Conservation (phyloP, 2,329 filamentous ascomycete genomes). For the Penicillium digitatum region DNA sequence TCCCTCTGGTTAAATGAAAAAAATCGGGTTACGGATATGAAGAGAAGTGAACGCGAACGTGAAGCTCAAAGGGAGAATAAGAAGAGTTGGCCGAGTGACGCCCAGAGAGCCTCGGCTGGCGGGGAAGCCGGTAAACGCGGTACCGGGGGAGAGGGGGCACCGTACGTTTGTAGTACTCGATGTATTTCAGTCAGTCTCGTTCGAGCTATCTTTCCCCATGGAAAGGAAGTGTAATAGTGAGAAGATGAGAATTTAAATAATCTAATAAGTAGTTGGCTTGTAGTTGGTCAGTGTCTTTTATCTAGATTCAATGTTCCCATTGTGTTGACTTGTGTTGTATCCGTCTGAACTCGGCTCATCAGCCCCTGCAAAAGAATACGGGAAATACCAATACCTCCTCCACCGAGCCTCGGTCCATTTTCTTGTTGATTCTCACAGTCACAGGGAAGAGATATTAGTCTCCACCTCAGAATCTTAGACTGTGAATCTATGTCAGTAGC, state of each 20-base stretch:
- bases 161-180: background rate
- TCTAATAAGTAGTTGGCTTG: background rate
- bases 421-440: background rate
- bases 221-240: background rate
- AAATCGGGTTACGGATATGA: background rate
- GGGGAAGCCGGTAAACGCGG: constrained; percentile 13
- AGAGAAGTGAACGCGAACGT: constrained; percentile 12
- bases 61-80: constrained; percentile 14
- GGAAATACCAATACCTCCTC: background rate
- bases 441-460: background rate
- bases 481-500: background rate
- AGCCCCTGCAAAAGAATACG: background rate
- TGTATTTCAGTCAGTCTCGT: constrained; percentile 8
- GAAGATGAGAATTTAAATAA: background rate
- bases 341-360: background rate
- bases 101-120: constrained; percentile 21
- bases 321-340: background rate
- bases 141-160: background rate
- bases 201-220: constrained; percentile 2
- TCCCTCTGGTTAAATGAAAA: constrained; percentile 29
- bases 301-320: background rate
- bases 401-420: constrained; percentile 8
- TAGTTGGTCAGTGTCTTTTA: background rate
- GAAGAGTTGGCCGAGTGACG: background rate
- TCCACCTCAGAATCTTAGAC: background rate